Base-by-base conservation (phyloP, 2,329 filamentous ascomycete species). In the Cercospora zeina region DNA sequence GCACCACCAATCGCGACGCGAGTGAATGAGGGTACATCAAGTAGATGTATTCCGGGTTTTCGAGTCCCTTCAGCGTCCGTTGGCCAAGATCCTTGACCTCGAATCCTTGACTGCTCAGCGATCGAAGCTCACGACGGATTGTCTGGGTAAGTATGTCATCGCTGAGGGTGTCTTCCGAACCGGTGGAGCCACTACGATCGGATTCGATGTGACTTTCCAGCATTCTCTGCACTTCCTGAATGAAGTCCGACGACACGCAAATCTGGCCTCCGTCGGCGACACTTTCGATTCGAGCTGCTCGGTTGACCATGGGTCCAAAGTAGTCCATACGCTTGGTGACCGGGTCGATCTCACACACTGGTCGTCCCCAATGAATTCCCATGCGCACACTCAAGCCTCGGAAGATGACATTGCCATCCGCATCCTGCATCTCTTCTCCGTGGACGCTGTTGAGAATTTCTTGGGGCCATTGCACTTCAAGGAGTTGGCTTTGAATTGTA, bases 251-350 rank as follows among this genome's bases (percentile, higher is more conserved):
- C 0, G 93, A 97, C 1, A 97, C 95, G 0, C 93, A 95, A 67
- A 97, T 97, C 75, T 99, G 93, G 0, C 95, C 95, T 64, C 95
- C 95, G 74, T 99, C 95, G 36, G 95, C 95, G 47, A 96, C 93
- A 21, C 91, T 89, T 6, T 91, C 95, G 67, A 99, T 96, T 78
- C 95, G 89, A 14, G 95, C 89, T 0, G 95, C 91, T 73, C 96
- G 93, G 78, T 99, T 99, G 72, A 99, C 95, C 92, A 99, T 99
- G 13, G 95, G 95, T 0, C 95, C 95, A 74, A 97, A 99, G 78
- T 99, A 99, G 72, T 99, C 95, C 95, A 99, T 99, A 66, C 95
- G 91, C 62, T 93, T 89, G 1, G 95, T 99, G 54, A 99, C 93
- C 0, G 95, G 95, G 76, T 99, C 95, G 54, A 89, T 89, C 76